phyloP scores from a whole-genome alignment of 2,329 filamentous ascomycete species.

The Cladosporium sp. region DNA sequence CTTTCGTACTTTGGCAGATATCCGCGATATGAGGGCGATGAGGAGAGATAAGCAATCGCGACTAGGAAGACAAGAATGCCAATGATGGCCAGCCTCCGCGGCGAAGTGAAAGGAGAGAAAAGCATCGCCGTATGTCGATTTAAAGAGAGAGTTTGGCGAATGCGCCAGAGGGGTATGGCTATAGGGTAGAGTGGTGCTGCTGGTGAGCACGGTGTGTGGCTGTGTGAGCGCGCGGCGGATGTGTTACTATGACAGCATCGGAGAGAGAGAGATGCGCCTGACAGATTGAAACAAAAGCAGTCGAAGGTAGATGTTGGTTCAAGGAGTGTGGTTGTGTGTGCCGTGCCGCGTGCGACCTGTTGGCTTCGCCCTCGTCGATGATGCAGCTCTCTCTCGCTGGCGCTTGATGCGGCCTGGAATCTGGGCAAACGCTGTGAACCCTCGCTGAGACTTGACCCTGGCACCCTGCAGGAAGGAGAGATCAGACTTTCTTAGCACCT shows the following conservation, averaged over 20 bases:
- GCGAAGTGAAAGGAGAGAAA: constrained; percentile 27
- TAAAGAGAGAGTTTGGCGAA: too few species aligned
- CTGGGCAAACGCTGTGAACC: background rate
- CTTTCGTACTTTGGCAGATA: constrained; percentile 21
- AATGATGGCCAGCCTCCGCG: constrained; percentile 36
- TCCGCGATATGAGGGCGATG: constrained; percentile 19
- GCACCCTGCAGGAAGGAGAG: background rate
- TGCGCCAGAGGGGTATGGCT: too few species aligned
- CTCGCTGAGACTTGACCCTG: background rate
- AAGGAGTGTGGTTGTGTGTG: background rate
- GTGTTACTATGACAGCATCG: background rate
- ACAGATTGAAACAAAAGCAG: background rate
- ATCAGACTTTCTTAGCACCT: background rate
- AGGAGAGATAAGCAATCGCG: constrained; percentile 23
- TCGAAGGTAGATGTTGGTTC: background rate
- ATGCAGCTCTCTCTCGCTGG: background rate
- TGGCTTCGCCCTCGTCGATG: background rate
- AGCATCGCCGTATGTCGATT: constrained; percentile 18
- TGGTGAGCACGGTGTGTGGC: background rate
- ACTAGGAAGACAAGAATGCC: constrained; percentile 32
- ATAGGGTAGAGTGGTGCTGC: background rate
- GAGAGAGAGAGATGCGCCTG: background rate
- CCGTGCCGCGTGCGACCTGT: background rate
- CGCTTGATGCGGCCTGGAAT: background rate
- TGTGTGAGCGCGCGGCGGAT: background rate